Percentiles rank a stretch among this genome's conserved stretches.
Conservation (phyloP, 257 asterid genomes). For the Salvia rosmarinus region DNA sequence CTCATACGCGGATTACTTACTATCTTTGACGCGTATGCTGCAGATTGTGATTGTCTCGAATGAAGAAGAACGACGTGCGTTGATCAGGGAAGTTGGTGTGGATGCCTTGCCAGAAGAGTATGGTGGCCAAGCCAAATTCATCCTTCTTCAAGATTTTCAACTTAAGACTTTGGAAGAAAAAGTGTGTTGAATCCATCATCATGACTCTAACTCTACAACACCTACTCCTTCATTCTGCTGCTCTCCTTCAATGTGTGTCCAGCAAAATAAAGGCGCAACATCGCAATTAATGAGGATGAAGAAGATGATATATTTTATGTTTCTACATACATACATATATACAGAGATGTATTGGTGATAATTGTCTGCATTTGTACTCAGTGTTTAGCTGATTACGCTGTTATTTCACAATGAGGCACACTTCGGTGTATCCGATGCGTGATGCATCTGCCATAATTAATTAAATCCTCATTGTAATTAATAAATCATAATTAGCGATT, state of each 20-base stretch:
- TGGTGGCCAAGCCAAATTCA: constrained; percentile 7
- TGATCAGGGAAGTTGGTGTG: background rate
- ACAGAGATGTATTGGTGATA: no score
- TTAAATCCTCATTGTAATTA: no score
- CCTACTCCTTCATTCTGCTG: no score
- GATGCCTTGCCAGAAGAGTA: constrained; percentile 22
- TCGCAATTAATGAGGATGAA: no score
- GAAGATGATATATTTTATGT: no score
- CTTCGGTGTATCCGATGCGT: no score
- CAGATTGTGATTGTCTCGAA: constrained; percentile 20
- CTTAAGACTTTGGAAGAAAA: background rate
- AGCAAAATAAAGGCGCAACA: background rate
- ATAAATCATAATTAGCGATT: no score
- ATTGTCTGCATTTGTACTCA: no score
- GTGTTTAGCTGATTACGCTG: no score
- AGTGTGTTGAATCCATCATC: background rate
- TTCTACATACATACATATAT: no score
- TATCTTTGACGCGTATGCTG: background rate
- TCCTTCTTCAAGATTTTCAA: constrained; percentile 20
- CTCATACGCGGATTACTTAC: background rate
- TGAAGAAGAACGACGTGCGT: constrained; percentile 1
- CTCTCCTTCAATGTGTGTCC: background rate
- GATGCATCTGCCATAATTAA: no score
- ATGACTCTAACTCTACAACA: background rate
- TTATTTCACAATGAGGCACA: no score